Conservation (phyloP, 75 land plant genomes). For the Pseudotsuga menziesii region DNA sequence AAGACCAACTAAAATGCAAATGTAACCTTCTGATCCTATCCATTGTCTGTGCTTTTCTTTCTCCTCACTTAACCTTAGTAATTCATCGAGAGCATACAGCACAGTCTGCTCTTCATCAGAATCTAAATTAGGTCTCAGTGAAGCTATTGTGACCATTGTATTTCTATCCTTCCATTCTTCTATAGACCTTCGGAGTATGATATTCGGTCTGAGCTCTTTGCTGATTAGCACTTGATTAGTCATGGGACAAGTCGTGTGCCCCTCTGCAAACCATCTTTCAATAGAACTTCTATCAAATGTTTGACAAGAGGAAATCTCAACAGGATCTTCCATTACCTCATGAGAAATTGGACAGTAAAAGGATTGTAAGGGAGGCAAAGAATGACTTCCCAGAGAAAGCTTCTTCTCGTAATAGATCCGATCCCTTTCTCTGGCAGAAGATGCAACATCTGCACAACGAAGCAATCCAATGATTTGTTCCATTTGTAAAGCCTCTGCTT, state of each 20-base stretch:
- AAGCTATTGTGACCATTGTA: conserved; percentile 37
- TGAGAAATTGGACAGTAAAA: conserved; percentile 66
- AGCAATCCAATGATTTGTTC: conserved; percentile 64
- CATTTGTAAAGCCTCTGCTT: conserved; percentile 64
- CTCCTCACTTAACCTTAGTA: conserved; percentile 48
- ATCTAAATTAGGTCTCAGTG: conserved; percentile 30
- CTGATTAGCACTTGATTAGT: conserved; percentile 48
- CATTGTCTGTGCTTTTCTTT: conserved; percentile 47
- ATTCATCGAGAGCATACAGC: conserved; percentile 25
- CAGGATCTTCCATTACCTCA: conserved; percentile 75
- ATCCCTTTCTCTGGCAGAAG: conserved; percentile 49
- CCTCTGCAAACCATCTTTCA: conserved; percentile 60
- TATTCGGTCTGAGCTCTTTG: conserved; percentile 47
- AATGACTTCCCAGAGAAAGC: conserved; percentile 38
- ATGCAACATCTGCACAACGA: conserved; percentile 50
- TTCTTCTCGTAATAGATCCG: conserved; percentile 36
- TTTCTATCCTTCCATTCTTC: conserved; percentile 77
- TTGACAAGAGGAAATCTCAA: conserved; percentile 66
- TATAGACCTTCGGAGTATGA: conserved; percentile 63
- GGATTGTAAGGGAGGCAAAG: conserved; percentile 58
- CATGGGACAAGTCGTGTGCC: conserved; percentile 54
- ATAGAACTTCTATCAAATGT: conserved; percentile 66
- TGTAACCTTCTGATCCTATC: conserved; percentile 57
- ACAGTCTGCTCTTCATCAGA: conserved; percentile 40
- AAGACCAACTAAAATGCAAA: conserved; percentile 37